Evolutionary conservation across 495 filamentous ascomycete species (phyloP).

Genomic region (Daldinia vernicosa): DNA sequence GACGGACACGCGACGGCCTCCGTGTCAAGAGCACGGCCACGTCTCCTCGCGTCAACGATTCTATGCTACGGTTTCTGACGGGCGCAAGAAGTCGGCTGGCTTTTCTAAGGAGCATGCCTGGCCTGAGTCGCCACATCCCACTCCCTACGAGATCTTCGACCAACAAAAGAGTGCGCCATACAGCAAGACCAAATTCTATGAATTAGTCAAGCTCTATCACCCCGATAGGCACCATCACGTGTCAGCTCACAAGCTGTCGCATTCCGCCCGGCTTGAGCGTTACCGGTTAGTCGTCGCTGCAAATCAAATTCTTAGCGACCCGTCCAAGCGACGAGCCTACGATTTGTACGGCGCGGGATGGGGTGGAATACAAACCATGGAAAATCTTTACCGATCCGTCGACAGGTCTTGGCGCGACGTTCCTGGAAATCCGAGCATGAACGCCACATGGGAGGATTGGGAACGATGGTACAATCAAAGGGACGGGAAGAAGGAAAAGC

Average conservation of each 20-base stretch:
- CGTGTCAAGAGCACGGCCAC: not conserved
- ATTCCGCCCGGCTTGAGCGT: constrained; percentile 75
- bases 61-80: constrained; percentile 50
- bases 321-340: constrained; percentile 78
- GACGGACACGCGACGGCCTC: constrained; percentile 23
- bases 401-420: constrained; percentile 60
- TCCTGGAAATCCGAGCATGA: constrained; percentile 69
- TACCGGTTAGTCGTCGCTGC: constrained; percentile 88
- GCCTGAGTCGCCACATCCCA: constrained; percentile 63
- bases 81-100: constrained; percentile 28
- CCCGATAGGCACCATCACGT: constrained; percentile 73
- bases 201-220: constrained; percentile 95
- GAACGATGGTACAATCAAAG: constrained; percentile 78
- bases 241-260: constrained; percentile 57
- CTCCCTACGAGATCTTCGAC: constrained; percentile 90
- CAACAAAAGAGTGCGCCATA: constrained; percentile 71
- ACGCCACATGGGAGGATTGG: constrained; percentile 99
- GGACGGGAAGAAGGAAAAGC: constrained; percentile 53
- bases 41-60: constrained; percentile 22
- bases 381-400: constrained; percentile 48
- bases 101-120: constrained; percentile 52
- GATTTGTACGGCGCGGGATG: constrained; percentile 85
- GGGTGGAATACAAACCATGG: constrained; percentile 58
- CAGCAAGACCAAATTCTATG: constrained; percentile 82
- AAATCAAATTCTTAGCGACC: constrained; percentile 89